Percentiles rank a stretch among this genome's conserved stretches.
phyloP scores from a whole-genome alignment of 176 grass and related monocot species.

The Rhynchospora pubera region DNA sequence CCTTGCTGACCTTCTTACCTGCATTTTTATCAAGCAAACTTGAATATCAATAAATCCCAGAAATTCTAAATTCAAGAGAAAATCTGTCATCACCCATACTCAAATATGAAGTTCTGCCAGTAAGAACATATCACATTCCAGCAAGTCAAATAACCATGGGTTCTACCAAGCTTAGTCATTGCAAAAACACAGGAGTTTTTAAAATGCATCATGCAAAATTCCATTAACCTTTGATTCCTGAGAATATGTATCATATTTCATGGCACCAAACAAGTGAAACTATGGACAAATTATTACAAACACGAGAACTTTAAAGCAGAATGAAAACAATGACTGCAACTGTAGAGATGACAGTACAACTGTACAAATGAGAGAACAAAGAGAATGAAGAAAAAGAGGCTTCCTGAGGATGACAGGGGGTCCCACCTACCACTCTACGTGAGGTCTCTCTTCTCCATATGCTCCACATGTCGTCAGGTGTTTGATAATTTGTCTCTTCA shows the following conservation, averaged over 20 bases:
- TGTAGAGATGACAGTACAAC: neutral
- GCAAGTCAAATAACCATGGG: neutral
- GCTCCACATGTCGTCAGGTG: too few species aligned
- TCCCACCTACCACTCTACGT: too few species aligned
- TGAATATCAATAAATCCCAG: neutral
- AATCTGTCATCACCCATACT: neutral
- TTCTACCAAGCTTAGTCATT: too few species aligned
- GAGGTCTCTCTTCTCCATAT: too few species aligned
- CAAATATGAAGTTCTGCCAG: neutral
- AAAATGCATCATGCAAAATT: neutral
- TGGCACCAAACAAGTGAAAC: neutral
- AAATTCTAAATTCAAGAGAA: neutral
- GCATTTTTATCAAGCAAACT: constrained; percentile 2
- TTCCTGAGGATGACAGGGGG: too few species aligned
- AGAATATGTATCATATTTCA: neutral
- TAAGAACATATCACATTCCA: neutral
- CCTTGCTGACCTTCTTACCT: constrained; percentile 98
- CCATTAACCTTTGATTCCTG: neutral
- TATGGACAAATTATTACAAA: neutral
- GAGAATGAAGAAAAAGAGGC: neutral
- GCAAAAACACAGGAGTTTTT: neutral
- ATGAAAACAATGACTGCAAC: neutral
- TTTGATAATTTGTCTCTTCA: too few species aligned
- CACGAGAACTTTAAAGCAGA: neutral
- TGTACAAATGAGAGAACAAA: neutral